Evolutionary conservation across 2,329 filamentous ascomycete genomes (phyloP).

Genomic region (Dothideomycetes sp.): DNA sequence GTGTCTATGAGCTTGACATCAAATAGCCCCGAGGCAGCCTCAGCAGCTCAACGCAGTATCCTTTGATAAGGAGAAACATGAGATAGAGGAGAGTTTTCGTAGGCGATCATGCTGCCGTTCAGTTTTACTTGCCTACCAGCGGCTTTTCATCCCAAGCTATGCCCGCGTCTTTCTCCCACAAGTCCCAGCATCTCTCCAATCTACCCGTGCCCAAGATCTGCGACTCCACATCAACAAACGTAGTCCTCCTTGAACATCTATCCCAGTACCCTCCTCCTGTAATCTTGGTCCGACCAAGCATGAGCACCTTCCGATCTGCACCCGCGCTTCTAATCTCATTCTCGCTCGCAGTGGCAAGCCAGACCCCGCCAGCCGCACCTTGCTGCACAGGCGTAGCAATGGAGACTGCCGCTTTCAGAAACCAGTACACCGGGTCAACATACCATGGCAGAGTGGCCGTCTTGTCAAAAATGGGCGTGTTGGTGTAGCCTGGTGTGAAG

Average conservation of each 20-base stretch:
- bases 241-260: background rate
- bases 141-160: no score
- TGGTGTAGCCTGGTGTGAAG: conserved; percentile 11
- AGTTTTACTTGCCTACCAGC: no score
- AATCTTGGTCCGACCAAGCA: no score
- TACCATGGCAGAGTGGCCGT: conserved; percentile 3
- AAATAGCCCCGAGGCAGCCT: no score
- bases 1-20: no score
- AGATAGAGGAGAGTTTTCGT: no score
- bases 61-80: no score
- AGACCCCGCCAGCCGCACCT: background rate
- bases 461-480: conserved; percentile 10
- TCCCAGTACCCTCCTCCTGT: background rate
- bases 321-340: background rate
- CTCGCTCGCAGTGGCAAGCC: background rate
- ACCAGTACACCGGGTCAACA: conserved; percentile 7
- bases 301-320: background rate
- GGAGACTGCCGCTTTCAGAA: conserved; percentile 4
- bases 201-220: background rate
- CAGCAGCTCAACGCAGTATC: no score
- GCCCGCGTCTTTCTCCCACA: background rate
- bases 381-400: background rate
- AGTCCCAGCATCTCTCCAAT: background rate
- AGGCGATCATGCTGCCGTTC: no score
- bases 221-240: background rate